These are phyloP conservation scores for Neopestalotiopsis sp. DNA, from an alignment of 2,329 filamentous ascomycete species.

Conservation along the genomic window DNA sequence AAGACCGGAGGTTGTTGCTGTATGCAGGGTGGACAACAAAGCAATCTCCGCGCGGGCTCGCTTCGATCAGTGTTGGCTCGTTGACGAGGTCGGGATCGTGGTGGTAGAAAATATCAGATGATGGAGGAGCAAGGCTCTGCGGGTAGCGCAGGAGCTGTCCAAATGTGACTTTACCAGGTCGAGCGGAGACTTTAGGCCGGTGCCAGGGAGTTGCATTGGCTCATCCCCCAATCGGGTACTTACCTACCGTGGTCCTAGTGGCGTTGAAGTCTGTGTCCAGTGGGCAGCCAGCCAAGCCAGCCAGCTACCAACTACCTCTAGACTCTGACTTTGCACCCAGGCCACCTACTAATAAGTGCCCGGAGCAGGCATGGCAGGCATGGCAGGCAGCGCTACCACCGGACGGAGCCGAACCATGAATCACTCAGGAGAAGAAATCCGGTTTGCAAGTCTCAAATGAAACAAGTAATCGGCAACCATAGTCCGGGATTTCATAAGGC, in stretches of 20 bases:
- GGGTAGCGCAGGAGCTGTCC: background rate
- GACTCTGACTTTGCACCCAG: background rate
- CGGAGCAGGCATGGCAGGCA: background rate
- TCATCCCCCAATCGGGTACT: background rate
- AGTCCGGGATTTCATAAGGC: background rate
- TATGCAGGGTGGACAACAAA: background rate
- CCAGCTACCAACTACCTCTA: background rate
- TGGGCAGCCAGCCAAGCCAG: too few relatives aligned
- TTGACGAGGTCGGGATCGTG: conserved; percentile 10
- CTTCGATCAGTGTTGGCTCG: conserved; percentile 7
- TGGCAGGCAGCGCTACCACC: background rate
- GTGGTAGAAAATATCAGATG: conserved; percentile 14
- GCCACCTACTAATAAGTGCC: background rate
- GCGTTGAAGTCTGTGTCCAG: background rate
- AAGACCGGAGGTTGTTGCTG: background rate
- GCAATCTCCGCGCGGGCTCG: background rate
- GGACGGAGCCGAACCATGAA: background rate
- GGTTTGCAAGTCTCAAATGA: background rate
- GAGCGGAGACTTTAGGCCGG: background rate
- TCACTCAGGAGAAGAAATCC: conserved; percentile 1
- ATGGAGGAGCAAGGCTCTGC: conserved; percentile 11
- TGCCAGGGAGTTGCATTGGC: background rate
- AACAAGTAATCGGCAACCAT: background rate
- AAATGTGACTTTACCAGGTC: background rate
- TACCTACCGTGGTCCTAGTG: background rate